A percentile compares a stretch with the other conserved stretches of the same genome.
phyloP scores from a whole-genome alignment of 805 yeast genomes.

The Zygoascus tannicola region DNA sequence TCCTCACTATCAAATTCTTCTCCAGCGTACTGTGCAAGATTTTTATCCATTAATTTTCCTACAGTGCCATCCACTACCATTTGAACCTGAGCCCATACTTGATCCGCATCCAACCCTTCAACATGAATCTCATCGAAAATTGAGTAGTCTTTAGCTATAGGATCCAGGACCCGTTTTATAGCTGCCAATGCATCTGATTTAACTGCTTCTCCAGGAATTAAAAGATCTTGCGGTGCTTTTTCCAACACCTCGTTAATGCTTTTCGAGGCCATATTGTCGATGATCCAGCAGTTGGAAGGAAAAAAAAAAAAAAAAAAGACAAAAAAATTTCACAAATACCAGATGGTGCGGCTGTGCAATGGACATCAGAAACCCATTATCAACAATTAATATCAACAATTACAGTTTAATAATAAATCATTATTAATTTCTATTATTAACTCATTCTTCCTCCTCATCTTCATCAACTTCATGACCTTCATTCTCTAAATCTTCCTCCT shows the following conservation, averaged over 20 bases:
- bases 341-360: not conserved
- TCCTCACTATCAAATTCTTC: slow-evolving; percentile 16
- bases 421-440: too few relatives aligned
- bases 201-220: slow-evolving; percentile 16
- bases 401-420: too few relatives aligned
- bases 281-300: not conserved
- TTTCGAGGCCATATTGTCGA: slow-evolving; percentile 1
- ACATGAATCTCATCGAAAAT: slow-evolving; percentile 72
- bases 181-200: slow-evolving; percentile 21
- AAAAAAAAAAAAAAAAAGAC: not conserved
- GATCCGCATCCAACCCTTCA: slow-evolving; percentile 83
- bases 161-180: slow-evolving; percentile 46
- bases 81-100: slow-evolving; percentile 89
- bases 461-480: not conserved
- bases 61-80: slow-evolving; percentile 73
- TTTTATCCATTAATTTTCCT: slow-evolving; percentile 48
- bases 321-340: not conserved
- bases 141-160: slow-evolving; percentile 43
- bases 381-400: too few relatives aligned
- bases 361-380: too few relatives aligned
- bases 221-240: slow-evolving; percentile 22
- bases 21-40: slow-evolving; percentile 28
- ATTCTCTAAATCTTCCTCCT: slow-evolving; percentile 7
- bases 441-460: not conserved
- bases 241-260: slow-evolving; percentile 9